Conservation (phyloP, 495 filamentous ascomycete genomes). For the Penicillium atrosanguineum region DNA sequence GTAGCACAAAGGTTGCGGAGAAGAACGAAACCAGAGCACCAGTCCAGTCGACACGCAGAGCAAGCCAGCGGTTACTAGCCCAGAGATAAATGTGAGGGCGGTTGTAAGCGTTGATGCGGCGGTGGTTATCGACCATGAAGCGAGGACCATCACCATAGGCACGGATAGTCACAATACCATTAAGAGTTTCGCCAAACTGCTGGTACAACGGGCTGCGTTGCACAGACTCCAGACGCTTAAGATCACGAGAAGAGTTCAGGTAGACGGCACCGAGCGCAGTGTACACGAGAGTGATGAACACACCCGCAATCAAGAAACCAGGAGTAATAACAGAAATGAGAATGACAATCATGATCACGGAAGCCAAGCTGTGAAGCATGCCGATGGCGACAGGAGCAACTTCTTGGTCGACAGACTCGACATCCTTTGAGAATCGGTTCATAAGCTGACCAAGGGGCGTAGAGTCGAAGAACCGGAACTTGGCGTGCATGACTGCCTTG, state of each 20-base stretch:
- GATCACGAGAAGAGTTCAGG: slow-evolving; percentile 82
- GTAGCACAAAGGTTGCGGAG: slow-evolving; percentile 85
- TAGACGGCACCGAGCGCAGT: slow-evolving; percentile 83
- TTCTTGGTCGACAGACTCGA: slow-evolving; percentile 94
- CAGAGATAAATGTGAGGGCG: slow-evolving; percentile 95
- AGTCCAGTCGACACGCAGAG: slow-evolving; percentile 85
- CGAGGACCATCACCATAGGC: slow-evolving; percentile 93
- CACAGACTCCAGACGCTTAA: slow-evolving; percentile 93
- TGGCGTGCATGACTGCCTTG: slow-evolving; percentile 76
- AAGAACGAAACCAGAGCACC: slow-evolving; percentile 94
- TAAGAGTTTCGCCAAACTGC: slow-evolving; percentile 95
- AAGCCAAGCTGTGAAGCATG: slow-evolving; percentile 63
- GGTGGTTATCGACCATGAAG: slow-evolving; percentile 91
- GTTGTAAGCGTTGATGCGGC: slow-evolving; percentile 83
- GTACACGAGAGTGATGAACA: slow-evolving; percentile 84
- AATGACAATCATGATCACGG: slow-evolving; percentile 82
- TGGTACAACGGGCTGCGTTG: slow-evolving; percentile 95
- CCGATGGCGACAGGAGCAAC: slow-evolving; percentile 87
- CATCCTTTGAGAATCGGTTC: slow-evolving; percentile 97
- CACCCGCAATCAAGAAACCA: slow-evolving; percentile 80
- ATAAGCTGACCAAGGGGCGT: slow-evolving; percentile 96
- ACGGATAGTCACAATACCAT: slow-evolving; percentile 94
- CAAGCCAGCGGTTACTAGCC: slow-evolving; percentile 97
- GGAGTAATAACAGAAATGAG: slow-evolving; percentile 93
- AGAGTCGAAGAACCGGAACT: slow-evolving; percentile 96